Evolutionary conservation across 371 early-diverging fungal species (phyloP).

Genomic region (Mortierella polycephala): DNA sequence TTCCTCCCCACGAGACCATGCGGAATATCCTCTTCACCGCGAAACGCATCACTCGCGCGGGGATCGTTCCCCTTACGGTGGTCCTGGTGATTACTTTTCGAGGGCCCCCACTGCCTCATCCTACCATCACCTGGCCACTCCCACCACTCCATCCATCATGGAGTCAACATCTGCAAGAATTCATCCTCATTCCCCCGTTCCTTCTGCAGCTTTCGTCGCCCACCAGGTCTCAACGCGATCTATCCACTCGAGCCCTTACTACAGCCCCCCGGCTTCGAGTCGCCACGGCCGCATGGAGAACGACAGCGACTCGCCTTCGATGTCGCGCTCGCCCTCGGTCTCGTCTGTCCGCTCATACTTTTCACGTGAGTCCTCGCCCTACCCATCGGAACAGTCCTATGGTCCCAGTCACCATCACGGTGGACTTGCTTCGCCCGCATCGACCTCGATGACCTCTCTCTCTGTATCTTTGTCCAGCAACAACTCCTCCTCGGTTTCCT

Average conservation of each 20-base stretch:
- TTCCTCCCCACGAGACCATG: conserved; percentile 31
- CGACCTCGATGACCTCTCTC: conserved; percentile 18
- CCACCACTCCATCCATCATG: conserved; percentile 20
- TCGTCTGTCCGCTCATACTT: conserved; percentile 24
- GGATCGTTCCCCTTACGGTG: conserved; percentile 25
- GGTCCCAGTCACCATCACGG: conserved; percentile 6
- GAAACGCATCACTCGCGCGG: conserved; percentile 19
- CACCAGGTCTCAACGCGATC: conserved; percentile 21
- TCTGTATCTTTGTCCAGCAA: background rate
- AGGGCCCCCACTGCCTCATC: conserved; percentile 25
- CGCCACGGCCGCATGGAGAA: conserved; percentile 19
- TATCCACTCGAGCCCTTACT: conserved; percentile 12
- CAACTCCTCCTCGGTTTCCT: conserved; percentile 12
- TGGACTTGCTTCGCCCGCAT: conserved; percentile 19
- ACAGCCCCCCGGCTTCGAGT: conserved; percentile 13
- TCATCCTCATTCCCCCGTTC: conserved; percentile 16
- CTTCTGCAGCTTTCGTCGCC: background rate
- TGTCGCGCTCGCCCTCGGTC: conserved; percentile 30
- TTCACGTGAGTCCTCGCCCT: conserved; percentile 27
- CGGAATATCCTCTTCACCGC: conserved; percentile 16
- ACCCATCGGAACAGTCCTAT: conserved; percentile 11
- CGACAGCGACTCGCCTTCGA: conserved; percentile 16
- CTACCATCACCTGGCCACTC: conserved; percentile 21
- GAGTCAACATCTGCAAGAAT: conserved; percentile 7
- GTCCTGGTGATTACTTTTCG: conserved; percentile 44